Evolutionary conservation across 257 asterid species (phyloP), one percentile per base, ranked within the genome.

Genomic region (Vinca minor): DNA sequence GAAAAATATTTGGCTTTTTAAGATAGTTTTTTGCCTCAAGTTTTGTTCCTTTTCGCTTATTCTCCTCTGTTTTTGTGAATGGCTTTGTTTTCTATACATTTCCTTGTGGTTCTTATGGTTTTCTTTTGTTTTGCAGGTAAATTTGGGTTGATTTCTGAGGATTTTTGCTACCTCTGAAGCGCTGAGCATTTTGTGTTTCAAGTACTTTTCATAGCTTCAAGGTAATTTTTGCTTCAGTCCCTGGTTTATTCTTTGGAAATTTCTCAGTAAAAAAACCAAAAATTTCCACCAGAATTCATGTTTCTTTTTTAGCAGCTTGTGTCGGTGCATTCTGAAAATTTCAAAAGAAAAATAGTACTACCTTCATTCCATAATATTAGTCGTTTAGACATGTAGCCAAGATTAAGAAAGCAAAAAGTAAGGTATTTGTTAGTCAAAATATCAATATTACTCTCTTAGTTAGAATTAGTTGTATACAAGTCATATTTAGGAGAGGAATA

Each of bases 301-400:
- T 10, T 67, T 34, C 25, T 12, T 62, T n/a, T n/a, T n/a, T n/a
- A n/a, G n/a, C n/a, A n/a, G n/a, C n/a, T 48, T 60, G 60, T 78
- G 82, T 73, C 74, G 81, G 86, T 77, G 74, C 72, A 45, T 49
- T 72, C 47, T 59, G 57, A 39, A 45, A 58, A n/a, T n/a, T 42
- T 34, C 7, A 42, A 39, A 4, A 32, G n/a, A n/a, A n/a, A n/a
- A n/a, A n/a, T n/a, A n/a, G n/a, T n/a, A n/a, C n/a, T n/a, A n/a
- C n/a, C n/a, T n/a, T n/a, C n/a, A n/a, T n/a, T n/a, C n/a, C n/a
- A n/a, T n/a, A n/a, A n/a, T n/a, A n/a, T n/a, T n/a, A n/a, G n/a
- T n/a, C n/a, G n/a, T n/a, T n/a, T n/a, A n/a, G n/a, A n/a, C n/a
- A n/a, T n/a, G n/a, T n/a, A n/a, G n/a, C n/a, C n/a, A n/a, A n/a